phyloP scores from a whole-genome alignment of 306 rosid genomes.

The Delonix regia region DNA sequence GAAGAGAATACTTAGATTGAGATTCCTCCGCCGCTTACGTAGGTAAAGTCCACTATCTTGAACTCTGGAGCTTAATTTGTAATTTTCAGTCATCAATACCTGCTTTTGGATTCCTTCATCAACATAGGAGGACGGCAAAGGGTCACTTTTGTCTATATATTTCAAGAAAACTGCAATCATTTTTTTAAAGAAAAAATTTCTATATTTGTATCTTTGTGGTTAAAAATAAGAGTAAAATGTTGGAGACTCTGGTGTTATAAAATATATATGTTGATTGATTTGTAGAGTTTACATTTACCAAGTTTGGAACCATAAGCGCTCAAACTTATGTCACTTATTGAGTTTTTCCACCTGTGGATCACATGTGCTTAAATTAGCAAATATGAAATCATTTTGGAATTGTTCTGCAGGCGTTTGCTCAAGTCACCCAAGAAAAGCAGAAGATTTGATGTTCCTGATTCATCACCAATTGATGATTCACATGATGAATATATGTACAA shows the following conservation, averaged over 20 bases:
- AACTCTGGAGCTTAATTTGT: conserved; percentile 24
- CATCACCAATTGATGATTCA: conserved; percentile 54
- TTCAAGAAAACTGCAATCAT: not conserved
- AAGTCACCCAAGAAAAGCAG: conserved; percentile 61
- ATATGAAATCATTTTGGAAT: conserved; percentile 21
- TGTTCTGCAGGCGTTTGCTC: conserved; percentile 60
- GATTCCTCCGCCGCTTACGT: conserved; percentile 59
- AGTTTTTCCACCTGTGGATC: conserved; percentile 27
- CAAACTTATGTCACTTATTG: conserved; percentile 12
- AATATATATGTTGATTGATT: conserved; percentile 15
- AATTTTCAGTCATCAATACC: conserved; percentile 13
- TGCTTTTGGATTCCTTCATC: conserved; percentile 26
- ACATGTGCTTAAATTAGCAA: not conserved
- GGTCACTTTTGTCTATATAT: not conserved
- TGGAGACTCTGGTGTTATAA: conserved; percentile 18
- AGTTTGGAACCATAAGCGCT: conserved; percentile 13
- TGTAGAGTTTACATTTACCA: conserved; percentile 23
- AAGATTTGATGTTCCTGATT: conserved; percentile 55
- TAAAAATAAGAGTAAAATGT: not conserved
- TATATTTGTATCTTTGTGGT: not conserved
- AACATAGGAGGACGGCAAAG: not conserved
- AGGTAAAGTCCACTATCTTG: conserved; percentile 50
- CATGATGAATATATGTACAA: conserved; percentile 43
- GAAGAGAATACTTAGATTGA: conserved; percentile 57
- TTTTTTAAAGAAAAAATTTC: not conserved